These are phyloP conservation scores for Suillus spraguei DNA, from an alignment of 768 basidiomycete genomes.

Conservation along the genomic window DNA sequence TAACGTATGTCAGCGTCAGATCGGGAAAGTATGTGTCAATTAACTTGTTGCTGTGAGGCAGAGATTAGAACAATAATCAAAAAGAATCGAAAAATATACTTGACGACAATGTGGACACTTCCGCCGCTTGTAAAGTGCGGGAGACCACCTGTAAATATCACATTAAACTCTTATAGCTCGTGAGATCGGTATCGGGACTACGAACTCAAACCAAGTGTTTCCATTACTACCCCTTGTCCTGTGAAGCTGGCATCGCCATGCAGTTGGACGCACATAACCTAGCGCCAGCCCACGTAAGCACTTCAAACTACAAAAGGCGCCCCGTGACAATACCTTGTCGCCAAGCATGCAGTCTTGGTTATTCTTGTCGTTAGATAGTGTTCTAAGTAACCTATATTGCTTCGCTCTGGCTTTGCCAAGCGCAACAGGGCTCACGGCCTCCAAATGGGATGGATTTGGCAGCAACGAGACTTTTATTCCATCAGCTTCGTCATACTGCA, in stretches of 20 bases:
- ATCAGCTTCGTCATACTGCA: constrained; percentile 55
- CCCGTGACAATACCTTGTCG: constrained; percentile 27
- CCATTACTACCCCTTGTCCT: constrained; percentile 91
- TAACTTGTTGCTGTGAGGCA: constrained; percentile 58
- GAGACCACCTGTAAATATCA: constrained; percentile 59
- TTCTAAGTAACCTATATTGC: constrained; percentile 79
- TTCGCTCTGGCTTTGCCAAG: constrained; percentile 91
- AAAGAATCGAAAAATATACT: constrained; percentile 51
- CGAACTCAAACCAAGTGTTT: constrained; percentile 80
- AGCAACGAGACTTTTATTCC: constrained; percentile 74
- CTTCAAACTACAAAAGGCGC: neutral
- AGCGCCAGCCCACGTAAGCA: constrained; percentile 43
- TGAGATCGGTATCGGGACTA: neutral
- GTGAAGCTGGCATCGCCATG: constrained; percentile 93
- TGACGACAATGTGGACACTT: constrained; percentile 88
- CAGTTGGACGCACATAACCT: constrained; percentile 86
- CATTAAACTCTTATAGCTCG: constrained; percentile 3
- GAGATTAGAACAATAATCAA: neutral
- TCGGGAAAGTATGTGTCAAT: constrained; percentile 12
- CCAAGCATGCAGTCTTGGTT: constrained; percentile 32
- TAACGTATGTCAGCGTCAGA: neutral
- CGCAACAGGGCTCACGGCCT: constrained; percentile 88
- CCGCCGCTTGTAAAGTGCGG: constrained; percentile 93
- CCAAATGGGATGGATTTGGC: constrained; percentile 84
- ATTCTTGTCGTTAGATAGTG: constrained; percentile 41